phyloP scores from a whole-genome alignment of 495 filamentous ascomycete species.

The Penicillium turbatum region DNA sequence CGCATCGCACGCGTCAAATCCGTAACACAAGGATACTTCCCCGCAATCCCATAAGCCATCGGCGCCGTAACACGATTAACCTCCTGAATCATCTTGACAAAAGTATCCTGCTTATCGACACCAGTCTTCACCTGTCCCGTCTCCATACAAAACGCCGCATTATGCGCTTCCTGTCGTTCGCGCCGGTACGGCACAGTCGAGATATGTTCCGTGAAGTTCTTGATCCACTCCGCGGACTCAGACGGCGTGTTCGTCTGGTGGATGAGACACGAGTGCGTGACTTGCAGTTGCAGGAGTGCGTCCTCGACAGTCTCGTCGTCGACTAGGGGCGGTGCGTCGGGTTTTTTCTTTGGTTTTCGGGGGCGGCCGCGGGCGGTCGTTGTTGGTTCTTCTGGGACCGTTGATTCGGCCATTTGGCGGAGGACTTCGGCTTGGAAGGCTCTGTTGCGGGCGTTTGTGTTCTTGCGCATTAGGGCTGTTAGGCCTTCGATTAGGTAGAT shows the following conservation, averaged over 20 bases:
- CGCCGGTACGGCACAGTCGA: constrained; percentile 67
- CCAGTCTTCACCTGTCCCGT: constrained; percentile 74
- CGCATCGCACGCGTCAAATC: constrained; percentile 57
- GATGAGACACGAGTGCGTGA: constrained; percentile 62
- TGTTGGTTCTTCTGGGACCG: constrained; percentile 17
- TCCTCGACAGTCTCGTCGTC: constrained; percentile 72
- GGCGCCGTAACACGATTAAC: constrained; percentile 67
- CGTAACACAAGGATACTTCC: constrained; percentile 55
- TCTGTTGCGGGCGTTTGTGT: constrained; percentile 60
- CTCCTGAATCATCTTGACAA: constrained; percentile 74
- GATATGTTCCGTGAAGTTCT: constrained; percentile 76
- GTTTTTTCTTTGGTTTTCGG: constrained; percentile 42
- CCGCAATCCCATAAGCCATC: constrained; percentile 66
- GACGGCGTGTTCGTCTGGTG: constrained; percentile 60
- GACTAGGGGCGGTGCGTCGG: constrained; percentile 45
- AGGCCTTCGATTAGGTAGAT: constrained; percentile 81
- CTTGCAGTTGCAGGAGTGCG: constrained; percentile 67
- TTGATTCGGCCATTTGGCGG: constrained; percentile 41
- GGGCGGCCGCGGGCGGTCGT: constrained; percentile 18
- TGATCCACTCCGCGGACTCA: constrained; percentile 75
- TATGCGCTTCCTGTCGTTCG: constrained; percentile 42
- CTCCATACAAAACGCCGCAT: constrained; percentile 79
- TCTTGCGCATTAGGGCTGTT: constrained; percentile 62
- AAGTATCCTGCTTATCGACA: constrained; percentile 63
- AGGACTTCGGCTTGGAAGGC: constrained; percentile 63